Percentiles rank a stretch among this genome's conserved stretches.
Conservation (phyloP, 148 eudicot species). For the Spergularia bocconei region DNA sequence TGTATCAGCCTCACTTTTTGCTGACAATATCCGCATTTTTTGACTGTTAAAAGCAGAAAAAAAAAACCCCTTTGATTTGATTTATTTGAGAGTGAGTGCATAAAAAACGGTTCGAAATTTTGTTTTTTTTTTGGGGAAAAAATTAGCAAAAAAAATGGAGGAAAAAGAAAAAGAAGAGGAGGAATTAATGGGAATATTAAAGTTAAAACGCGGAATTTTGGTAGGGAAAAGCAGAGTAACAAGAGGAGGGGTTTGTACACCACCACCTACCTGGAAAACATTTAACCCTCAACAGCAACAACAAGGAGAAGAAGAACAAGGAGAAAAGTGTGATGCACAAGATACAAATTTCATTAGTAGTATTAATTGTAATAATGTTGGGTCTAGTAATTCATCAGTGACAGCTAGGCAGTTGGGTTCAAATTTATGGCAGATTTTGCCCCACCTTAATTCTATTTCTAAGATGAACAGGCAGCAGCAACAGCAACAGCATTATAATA, state of each 20-base stretch:
- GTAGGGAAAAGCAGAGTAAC: slow-evolving; percentile 58
- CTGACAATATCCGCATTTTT: slow-evolving; percentile 11
- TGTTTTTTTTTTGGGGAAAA: background rate
- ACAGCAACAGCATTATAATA: background rate
- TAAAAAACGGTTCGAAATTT: slow-evolving; percentile 12
- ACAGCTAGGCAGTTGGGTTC: slow-evolving; percentile 83
- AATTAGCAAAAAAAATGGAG: slow-evolving; percentile 16
- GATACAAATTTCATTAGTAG: background rate
- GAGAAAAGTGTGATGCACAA: background rate
- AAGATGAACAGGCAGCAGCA: slow-evolving; percentile 35
- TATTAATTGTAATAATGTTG: background rate
- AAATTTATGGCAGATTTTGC: slow-evolving; percentile 63
- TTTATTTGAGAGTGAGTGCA: background rate
- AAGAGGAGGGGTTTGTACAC: slow-evolving; percentile 52
- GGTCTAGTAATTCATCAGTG: slow-evolving; percentile 21
- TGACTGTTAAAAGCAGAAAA: background rate
- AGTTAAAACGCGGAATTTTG: slow-evolving; percentile 50
- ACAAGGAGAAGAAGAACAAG: slow-evolving; percentile 4
- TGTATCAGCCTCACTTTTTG: slow-evolving; percentile 7
- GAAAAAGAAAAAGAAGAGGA: slow-evolving; percentile 40
- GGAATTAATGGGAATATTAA: slow-evolving; percentile 52
- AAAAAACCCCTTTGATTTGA: background rate
- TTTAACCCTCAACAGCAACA: slow-evolving; percentile 19
- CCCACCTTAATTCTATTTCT: slow-evolving; percentile 30
- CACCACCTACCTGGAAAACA: slow-evolving; percentile 69